These are phyloP conservation scores for Sindora glabra DNA, from an alignment of 306 rosid genomes.

Conservation along the genomic window DNA sequence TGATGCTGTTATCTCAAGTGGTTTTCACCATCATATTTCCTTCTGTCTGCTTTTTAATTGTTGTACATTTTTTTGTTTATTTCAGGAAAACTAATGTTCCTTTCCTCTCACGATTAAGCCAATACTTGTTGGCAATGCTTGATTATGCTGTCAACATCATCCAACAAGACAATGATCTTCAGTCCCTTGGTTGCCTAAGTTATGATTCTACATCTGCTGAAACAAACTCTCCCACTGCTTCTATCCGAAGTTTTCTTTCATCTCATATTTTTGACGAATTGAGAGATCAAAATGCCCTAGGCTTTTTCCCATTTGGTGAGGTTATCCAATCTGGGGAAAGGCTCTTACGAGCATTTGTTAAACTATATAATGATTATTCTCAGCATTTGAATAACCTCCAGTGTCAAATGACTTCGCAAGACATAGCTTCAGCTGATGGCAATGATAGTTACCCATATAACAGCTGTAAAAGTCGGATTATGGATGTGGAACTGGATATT, in stretches of 20 bases:
- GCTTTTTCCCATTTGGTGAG: conserved; percentile 32
- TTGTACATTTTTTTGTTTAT: conserved; percentile 12
- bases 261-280: conserved; percentile 47
- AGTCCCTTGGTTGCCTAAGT: conserved; percentile 33
- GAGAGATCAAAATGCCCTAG: conserved; percentile 37
- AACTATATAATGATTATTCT: conserved; percentile 56
- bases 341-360: conserved; percentile 55
- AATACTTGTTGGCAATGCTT: conserved; percentile 44
- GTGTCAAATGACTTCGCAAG: conserved; percentile 33
- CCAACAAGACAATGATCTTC: conserved; percentile 43
- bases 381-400: conserved; percentile 28
- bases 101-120: conserved; percentile 48
- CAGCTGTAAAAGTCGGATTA: conserved; percentile 48
- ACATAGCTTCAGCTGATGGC: conserved; percentile 31
- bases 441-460: conserved; percentile 26
- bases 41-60: conserved; percentile 3
- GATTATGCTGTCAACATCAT: conserved; percentile 40
- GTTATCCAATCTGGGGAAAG: conserved; percentile 47
- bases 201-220: conserved; percentile 40
- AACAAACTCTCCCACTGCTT: conserved; percentile 34
- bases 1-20: not conserved
- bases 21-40: not conserved
- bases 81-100: conserved; percentile 53
- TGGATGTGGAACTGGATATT: conserved; percentile 81
- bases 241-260: conserved; percentile 53